Evolutionary conservation across 2,329 filamentous ascomycete genomes (phyloP).

Genomic region (Aphanoascus verrucosus): DNA sequence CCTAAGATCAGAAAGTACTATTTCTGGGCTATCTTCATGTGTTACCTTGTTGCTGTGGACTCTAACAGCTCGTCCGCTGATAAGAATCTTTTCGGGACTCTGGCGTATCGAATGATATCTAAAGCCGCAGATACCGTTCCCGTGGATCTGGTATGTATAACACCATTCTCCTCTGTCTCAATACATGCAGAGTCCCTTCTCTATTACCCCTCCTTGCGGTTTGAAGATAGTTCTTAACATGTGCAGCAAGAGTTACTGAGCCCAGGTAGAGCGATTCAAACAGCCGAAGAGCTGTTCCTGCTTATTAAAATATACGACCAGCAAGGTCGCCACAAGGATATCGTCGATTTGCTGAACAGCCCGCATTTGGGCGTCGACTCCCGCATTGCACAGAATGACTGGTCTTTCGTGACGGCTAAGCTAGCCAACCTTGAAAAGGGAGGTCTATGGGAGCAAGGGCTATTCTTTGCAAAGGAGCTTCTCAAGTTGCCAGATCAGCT

Average conservation of each 20-base stretch:
- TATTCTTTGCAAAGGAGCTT: slow-evolving; percentile 29
- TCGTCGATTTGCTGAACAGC: slow-evolving; percentile 35
- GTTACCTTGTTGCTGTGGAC: slow-evolving; percentile 33
- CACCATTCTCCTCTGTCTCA: slow-evolving; percentile 13
- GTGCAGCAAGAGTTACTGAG: slow-evolving; percentile 33
- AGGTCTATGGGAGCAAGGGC: slow-evolving; percentile 31
- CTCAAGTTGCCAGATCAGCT: slow-evolving; percentile 29
- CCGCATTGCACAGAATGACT: slow-evolving; percentile 35
- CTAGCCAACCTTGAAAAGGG: slow-evolving; percentile 29
- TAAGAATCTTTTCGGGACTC: slow-evolving; percentile 39
- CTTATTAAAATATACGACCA: slow-evolving; percentile 36
- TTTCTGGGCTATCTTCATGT: slow-evolving; percentile 41
- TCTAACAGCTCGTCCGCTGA: slow-evolving; percentile 31
- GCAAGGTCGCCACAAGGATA: slow-evolving; percentile 32
- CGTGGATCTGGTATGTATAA: slow-evolving; percentile 30
- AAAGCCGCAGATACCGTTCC: slow-evolving; percentile 38
- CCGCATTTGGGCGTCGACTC: slow-evolving; percentile 34
- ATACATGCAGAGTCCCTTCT: neutral
- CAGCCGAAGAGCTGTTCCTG: slow-evolving; percentile 37
- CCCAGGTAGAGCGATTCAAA: slow-evolving; percentile 36
- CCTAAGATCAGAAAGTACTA: slow-evolving; percentile 39
- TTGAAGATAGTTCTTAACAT: slow-evolving; percentile 9
- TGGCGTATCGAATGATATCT: slow-evolving; percentile 41
- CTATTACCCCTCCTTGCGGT: neutral
- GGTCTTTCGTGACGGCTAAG: slow-evolving; percentile 32